phyloP scores from a whole-genome alignment of 805 yeast species.

The Pichia insulana region DNA sequence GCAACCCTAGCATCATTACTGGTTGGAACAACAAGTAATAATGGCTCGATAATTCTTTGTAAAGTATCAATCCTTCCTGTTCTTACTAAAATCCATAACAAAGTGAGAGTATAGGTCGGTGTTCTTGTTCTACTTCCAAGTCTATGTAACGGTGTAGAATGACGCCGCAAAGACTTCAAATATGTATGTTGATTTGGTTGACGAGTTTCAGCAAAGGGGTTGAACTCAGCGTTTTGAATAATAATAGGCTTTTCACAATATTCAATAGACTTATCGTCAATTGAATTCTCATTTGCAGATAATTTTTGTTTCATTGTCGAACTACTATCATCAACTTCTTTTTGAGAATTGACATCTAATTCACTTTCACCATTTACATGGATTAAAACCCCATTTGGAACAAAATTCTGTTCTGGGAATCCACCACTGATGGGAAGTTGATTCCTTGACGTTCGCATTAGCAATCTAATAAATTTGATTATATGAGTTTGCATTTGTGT shows the following conservation, averaged over 20 bases:
- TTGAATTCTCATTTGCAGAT: no score
- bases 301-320: no score
- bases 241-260: neutral
- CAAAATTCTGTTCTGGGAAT: slow-evolving; percentile 8
- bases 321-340: no score
- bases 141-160: slow-evolving; percentile 8
- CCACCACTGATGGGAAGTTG: slow-evolving; percentile 7
- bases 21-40: slow-evolving; percentile 7
- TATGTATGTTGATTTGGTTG: slow-evolving; percentile 6
- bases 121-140: slow-evolving; percentile 7
- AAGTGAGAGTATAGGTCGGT: slow-evolving; percentile 7
- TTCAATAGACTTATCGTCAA: no score
- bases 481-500: slow-evolving; percentile 3
- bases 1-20: slow-evolving; percentile 8
- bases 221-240: slow-evolving; percentile 4
- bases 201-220: neutral
- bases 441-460: slow-evolving; percentile 9
- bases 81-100: slow-evolving; percentile 6
- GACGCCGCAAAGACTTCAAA: neutral
- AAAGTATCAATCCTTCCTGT: slow-evolving; percentile 2
- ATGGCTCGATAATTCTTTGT: slow-evolving; percentile 7
- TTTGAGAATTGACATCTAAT: neutral
- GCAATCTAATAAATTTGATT: slow-evolving; percentile 4
- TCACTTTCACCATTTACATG: neutral
- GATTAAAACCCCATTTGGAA: slow-evolving; percentile 4